Evolutionary conservation across 257 asterid genomes (phyloP), one percentile per base, ranked within the genome.

Genomic region (Nicotiana knightiana): DNA sequence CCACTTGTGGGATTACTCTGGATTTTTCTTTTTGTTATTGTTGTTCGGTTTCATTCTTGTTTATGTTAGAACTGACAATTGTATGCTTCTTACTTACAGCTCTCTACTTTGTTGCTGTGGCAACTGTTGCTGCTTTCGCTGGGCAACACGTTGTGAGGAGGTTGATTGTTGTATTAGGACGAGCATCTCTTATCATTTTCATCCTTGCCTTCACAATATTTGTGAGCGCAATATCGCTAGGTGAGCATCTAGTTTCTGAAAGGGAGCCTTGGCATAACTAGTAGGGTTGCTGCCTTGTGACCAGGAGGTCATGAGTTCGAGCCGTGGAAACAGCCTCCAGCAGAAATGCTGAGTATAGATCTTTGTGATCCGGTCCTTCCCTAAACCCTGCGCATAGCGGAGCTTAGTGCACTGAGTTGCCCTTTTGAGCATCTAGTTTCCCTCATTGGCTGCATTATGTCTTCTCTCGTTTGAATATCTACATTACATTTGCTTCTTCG

Each of bases 141-240:
- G 99, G 99, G n/a, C 99, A 96, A 84, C 98, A 94, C 78, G 83
- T 93, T 3, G 97, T 96, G 24, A 87, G 98, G 84, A 94, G 78
- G 92, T 9, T 89, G 81, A 96, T 96, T 57, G 79, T 86, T 53
- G 62, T 92, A 26, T 37, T 96, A 83, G 99, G 99, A 65, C 86
- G 99, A 81, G 97, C 99, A 13, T 96, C 99, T 73, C 90, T 96
- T 24, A 96, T 96, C 76, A 92, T 96, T 86, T 96, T 96, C 89
- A 94, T 96, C 78, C 89, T 96, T 58, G 89, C 99, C 6, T 93
- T 87, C 91, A 96, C 98, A 17, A 96, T 96, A 85, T 96, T 96
- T 32, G 88, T 96, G 76, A 94, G 99, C 82, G 99, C 99, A 48
- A 87, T 96, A 30, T 93, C 98, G 65, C 92, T 96, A 79, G 99